Evolutionary conservation across 139 green algal genomes (phyloP).

Genomic region (Volvox africanus): DNA sequence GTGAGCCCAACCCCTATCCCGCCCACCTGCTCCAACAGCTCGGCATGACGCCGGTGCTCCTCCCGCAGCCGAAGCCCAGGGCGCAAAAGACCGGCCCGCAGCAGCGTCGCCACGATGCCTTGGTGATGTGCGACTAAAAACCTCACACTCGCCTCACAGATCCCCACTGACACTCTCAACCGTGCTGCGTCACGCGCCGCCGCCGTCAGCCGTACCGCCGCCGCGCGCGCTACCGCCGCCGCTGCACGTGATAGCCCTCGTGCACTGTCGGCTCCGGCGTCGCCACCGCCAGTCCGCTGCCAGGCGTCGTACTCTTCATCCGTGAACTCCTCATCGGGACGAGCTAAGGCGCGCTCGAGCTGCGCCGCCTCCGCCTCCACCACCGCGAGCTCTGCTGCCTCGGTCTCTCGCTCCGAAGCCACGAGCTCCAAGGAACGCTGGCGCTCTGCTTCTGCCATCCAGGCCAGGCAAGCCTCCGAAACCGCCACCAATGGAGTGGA

Average conservation of each 20-base stretch:
- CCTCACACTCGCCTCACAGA: slow-evolving; percentile 10
- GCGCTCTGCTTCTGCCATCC: neutral
- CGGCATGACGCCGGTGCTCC: slow-evolving; percentile 1
- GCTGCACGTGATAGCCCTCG: neutral
- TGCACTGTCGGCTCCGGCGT: neutral
- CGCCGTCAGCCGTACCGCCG: slow-evolving; percentile 16
- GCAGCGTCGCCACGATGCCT: slow-evolving; percentile 8
- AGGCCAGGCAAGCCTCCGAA: slow-evolving; percentile 5
- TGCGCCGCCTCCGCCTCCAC: neutral
- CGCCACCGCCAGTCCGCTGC: neutral
- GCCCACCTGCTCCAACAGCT: slow-evolving; percentile 32
- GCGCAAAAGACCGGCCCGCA: slow-evolving; percentile 29
- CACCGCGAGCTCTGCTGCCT: slow-evolving; percentile 10
- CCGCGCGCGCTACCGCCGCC: slow-evolving; percentile 6
- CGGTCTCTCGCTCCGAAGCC: neutral
- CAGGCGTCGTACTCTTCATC: neutral
- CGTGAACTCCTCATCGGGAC: neutral
- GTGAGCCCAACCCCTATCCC: too few species aligned
- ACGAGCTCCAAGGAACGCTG: neutral
- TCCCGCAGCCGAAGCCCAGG: slow-evolving; percentile 16
- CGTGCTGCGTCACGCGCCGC: slow-evolving; percentile 18
- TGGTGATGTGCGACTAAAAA: slow-evolving; percentile 34
- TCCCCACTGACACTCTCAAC: neutral
- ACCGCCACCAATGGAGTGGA: slow-evolving; percentile 31
- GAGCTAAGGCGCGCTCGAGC: neutral